These are phyloP conservation scores for Botrytis deweyae DNA, from an alignment of 2,329 filamentous ascomycete species.

Conservation along the genomic window DNA sequence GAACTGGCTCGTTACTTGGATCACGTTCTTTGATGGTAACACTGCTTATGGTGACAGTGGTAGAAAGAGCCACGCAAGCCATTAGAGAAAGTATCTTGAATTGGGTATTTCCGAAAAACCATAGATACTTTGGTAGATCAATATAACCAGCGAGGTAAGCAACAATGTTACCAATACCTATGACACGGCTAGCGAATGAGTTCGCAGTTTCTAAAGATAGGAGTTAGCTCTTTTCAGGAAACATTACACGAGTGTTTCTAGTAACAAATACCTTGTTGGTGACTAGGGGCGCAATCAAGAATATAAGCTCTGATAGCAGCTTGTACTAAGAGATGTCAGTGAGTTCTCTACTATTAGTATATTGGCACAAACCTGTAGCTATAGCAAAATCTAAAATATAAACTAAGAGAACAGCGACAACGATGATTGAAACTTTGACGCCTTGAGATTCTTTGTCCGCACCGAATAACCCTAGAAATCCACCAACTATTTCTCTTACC, in stretches of 20 bases:
- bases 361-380: conserved; percentile 68
- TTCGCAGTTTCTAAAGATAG: conserved; percentile 61
- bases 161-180: conserved; percentile 84
- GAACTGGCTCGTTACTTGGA: conserved; percentile 68
- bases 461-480: conserved; percentile 68
- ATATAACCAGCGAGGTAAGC: conserved; percentile 87
- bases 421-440: conserved; percentile 66
- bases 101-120: conserved; percentile 82
- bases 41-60: conserved; percentile 71
- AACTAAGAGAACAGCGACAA: conserved; percentile 80
- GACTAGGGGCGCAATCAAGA: conserved; percentile 85
- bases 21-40: conserved; percentile 73
- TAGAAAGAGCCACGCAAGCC: conserved; percentile 69
- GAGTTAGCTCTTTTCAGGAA: conserved; percentile 1
- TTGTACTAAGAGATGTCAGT: conserved; percentile 59
- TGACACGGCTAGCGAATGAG: conserved; percentile 86
- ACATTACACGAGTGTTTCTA: not conserved
- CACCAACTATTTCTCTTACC: conserved; percentile 69
- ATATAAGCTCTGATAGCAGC: conserved; percentile 90
- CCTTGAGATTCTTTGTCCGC: conserved; percentile 62
- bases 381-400: conserved; percentile 93
- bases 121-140: conserved; percentile 70
- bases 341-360: not conserved
- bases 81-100: conserved; percentile 92
- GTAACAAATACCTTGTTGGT: conserved; percentile 66